Evolutionary conservation across 352 stramenopile species (phyloP), one percentile per base, ranked within the genome.

Genomic region (Phytopythium boreale): DNA sequence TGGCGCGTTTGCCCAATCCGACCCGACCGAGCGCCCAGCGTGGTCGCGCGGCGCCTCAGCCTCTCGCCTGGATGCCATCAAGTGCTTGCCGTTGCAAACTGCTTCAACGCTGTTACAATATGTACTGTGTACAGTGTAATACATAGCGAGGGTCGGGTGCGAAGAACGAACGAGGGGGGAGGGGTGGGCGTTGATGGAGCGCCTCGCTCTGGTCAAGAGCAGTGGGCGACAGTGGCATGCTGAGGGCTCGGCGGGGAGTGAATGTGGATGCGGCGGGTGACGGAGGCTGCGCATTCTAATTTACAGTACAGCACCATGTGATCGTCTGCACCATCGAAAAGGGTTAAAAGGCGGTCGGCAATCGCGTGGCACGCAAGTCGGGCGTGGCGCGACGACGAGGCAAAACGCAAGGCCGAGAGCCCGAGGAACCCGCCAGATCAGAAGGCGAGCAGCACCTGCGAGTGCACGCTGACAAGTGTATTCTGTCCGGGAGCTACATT

Each of bases 271-370:
- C 39, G n/a, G n/a, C n/a, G n/a, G n/a, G n/a, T n/a, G n/a, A n/a
- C n/a, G 39, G 39, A n/a, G 15, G 19, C 17, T 24, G 7, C 29
- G 29, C 29, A 3, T 7, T 3, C 29, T 7, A 34, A 7, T 34
- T 49, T n/a, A n/a, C n/a, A n/a, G n/a, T n/a, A n/a, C n/a, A n/a
- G n/a, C n/a, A n/a, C n/a, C n/a, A n/a, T n/a, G n/a, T n/a, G n/a
- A n/a, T n/a, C n/a, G n/a, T n/a, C n/a, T 53, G 46, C 46, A 53
- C 46, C 46, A 53, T 53, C 46, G 49, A 55, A 55, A 53, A 55
- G 49, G 53, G 53, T 47, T 47, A 50, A 59, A 31, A 36, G 10
- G 12, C 14, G 36, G 19, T 0, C 14, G 51, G 51, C 51, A 58
- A 59, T 59, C 53, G 31, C 31, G 17, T 19, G 14, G 53, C 20